Evolutionary conservation across 495 filamentous ascomycete genomes (phyloP).

Genomic region (Aspergillus funiculosus): DNA sequence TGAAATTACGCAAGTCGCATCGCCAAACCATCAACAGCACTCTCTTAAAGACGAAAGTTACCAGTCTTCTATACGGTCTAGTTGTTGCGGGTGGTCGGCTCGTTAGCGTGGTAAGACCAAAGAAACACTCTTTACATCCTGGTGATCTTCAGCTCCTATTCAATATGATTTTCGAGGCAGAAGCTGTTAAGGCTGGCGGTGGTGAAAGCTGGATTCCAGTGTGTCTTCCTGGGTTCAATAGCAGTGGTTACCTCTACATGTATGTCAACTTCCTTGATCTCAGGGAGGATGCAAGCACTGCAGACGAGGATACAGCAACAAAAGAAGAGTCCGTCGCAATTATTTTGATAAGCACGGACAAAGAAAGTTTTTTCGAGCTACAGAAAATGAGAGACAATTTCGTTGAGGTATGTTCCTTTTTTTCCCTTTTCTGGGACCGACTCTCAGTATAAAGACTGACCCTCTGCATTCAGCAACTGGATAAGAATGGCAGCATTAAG

Average conservation of each 20-base stretch:
- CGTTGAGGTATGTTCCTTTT: slow-evolving; percentile 49
- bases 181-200: slow-evolving; percentile 78
- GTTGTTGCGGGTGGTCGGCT: slow-evolving; percentile 91
- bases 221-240: slow-evolving; percentile 96
- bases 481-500: slow-evolving; percentile 67
- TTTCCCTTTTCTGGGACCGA: neutral
- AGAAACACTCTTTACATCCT: slow-evolving; percentile 92
- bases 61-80: slow-evolving; percentile 81
- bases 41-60: slow-evolving; percentile 68
- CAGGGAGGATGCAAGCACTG: slow-evolving; percentile 28
- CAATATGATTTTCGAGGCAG: slow-evolving; percentile 98
- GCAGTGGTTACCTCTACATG: slow-evolving; percentile 96
- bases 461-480: slow-evolving; percentile 45
- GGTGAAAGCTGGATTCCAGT: slow-evolving; percentile 98
- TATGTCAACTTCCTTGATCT: slow-evolving; percentile 85
- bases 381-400: slow-evolving; percentile 77
- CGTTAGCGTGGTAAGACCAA: slow-evolving; percentile 88
- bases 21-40: slow-evolving; percentile 80
- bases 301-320: slow-evolving; percentile 31
- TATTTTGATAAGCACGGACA: slow-evolving; percentile 85
- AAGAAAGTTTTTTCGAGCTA: slow-evolving; percentile 87
- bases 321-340: slow-evolving; percentile 79
- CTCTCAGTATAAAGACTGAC: neutral
- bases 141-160: slow-evolving; percentile 95
- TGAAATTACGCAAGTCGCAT: slow-evolving; percentile 80